Base-by-base conservation (phyloP, 2,329 filamentous ascomycete species). In the Triangularia verruculosa region DNA sequence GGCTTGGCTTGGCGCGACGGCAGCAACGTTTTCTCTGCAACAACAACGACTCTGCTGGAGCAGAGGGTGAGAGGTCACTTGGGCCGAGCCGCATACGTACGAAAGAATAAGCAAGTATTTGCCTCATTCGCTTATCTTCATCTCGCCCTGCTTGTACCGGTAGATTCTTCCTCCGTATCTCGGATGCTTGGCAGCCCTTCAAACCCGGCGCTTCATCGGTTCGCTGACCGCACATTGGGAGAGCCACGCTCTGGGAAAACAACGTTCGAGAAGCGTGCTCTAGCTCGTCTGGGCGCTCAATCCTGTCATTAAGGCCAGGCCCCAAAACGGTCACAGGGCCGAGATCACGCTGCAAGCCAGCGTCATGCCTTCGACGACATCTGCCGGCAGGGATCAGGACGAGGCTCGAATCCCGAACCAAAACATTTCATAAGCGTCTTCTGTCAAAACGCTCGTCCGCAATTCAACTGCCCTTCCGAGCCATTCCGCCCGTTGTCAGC, bases 241-340 rank as follows among this genome's bases (percentile, higher is more conserved):
- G 34, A n/a, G n/a, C 17, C 34, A 54, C n/a, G n/a, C n/a, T n/a
- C n/a, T n/a, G n/a, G n/a, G n/a, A 11, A 17, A 17, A 20, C 25
- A 52, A 20, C 51, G 51, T 54, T 27, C 51, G 12, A 24, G 51
- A 54, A 27, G 51, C 51, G 12, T 54, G 51, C 51, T 54, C 51
- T 25, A 54, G 51, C 22, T 27, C 51, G 25, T 11, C 61, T 56
- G 30, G 51, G 57, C 57, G 55, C 24, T 64, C 27, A 56, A 43
- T 59, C 55, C 61, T 56, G 53, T 57, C 61, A 62, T 56, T 30
- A 34, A 27, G 30, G 51, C 52, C 20, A 54, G n/a, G 8, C n/a
- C 66, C 64, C 15, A 61, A 67, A 62, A 58, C 62, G 61, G 66
- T 63, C 60, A 67, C 64, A 64, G 60, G 62, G 58, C 64, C 66